Evolutionary conservation across 257 asterid species (phyloP).

Genomic region (Oldenlandia corymbosa): DNA sequence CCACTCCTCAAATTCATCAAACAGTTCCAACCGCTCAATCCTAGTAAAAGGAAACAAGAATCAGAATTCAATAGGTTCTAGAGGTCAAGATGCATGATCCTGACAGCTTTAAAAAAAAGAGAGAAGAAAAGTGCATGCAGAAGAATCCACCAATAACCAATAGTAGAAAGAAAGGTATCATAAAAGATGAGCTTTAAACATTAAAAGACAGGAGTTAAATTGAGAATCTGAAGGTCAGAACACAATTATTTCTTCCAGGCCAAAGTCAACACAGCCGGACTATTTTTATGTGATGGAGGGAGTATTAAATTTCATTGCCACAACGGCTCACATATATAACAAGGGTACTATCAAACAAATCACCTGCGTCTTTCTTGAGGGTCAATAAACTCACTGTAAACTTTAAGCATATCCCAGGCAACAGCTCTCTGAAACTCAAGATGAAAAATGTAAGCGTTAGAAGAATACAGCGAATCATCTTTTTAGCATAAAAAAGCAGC

Average conservation of each 20-base stretch:
- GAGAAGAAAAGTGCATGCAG: constrained; percentile 21
- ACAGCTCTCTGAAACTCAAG: constrained; percentile 67
- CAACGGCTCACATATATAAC: neutral
- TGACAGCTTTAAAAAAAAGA: constrained; percentile 18
- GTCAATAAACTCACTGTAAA: constrained; percentile 75
- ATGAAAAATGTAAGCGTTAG: neutral
- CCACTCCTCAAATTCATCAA: constrained; percentile 72
- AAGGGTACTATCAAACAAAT: too few species aligned
- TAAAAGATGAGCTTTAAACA: constrained; percentile 9
- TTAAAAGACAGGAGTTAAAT: neutral
- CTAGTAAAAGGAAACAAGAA: constrained; percentile 36
- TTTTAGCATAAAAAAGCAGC: constrained; percentile 4
- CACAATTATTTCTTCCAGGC: constrained; percentile 1
- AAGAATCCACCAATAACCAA: constrained; percentile 17
- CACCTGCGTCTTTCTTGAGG: constrained; percentile 87
- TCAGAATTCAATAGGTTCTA: constrained; percentile 19
- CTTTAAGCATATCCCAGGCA: constrained; percentile 97
- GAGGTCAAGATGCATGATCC: constrained; percentile 8
- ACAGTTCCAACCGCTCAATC: constrained; percentile 88
- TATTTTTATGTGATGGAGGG: too few species aligned
- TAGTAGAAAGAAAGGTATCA: constrained; percentile 10
- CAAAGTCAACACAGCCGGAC: too few species aligned
- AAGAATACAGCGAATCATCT: constrained; percentile 1
- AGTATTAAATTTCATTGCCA: neutral
- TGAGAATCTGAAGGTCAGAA: neutral